These are phyloP conservation scores for Rhizopogon vesiculosus DNA, from an alignment of 768 basidiomycete genomes.

Conservation along the genomic window DNA sequence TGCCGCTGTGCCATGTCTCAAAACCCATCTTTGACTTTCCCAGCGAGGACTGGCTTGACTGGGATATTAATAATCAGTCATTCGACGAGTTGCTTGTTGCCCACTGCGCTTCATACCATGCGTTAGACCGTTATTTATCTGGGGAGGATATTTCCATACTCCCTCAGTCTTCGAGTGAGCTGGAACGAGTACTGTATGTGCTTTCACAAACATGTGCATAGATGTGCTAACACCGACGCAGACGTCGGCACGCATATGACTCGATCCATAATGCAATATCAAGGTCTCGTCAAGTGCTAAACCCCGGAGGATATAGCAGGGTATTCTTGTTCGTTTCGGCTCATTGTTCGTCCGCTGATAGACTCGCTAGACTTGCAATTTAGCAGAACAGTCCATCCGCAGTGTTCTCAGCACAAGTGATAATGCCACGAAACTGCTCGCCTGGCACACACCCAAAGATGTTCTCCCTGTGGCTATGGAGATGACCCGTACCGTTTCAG, in stretches of 20 bases:
- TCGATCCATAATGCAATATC: slow-evolving; percentile 72
- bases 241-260: slow-evolving; percentile 65
- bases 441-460: slow-evolving; percentile 35
- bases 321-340: slow-evolving; percentile 22
- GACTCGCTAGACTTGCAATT: slow-evolving; percentile 47
- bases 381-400: slow-evolving; percentile 58
- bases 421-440: slow-evolving; percentile 54
- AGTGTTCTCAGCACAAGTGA: slow-evolving; percentile 58
- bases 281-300: slow-evolving; percentile 51
- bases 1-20: slow-evolving; percentile 15
- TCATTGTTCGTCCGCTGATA: slow-evolving; percentile 4
- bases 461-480: not conserved
- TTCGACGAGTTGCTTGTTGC: slow-evolving; percentile 63
- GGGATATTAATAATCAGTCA: slow-evolving; percentile 58
- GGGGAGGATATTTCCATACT: slow-evolving; percentile 62
- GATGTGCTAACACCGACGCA: slow-evolving; percentile 19
- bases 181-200: slow-evolving; percentile 61
- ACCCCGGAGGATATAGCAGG: slow-evolving; percentile 41
- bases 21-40: slow-evolving; percentile 9
- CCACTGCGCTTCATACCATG: slow-evolving; percentile 64
- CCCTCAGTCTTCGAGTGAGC: slow-evolving; percentile 51
- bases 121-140: slow-evolving; percentile 59
- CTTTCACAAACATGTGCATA: not conserved
- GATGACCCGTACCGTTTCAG: not conserved
- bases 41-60: slow-evolving; percentile 55